Percentiles rank a stretch among this genome's conserved stretches.
Conservation (phyloP, 306 rosid genomes). For the Malus sieversii region DNA sequence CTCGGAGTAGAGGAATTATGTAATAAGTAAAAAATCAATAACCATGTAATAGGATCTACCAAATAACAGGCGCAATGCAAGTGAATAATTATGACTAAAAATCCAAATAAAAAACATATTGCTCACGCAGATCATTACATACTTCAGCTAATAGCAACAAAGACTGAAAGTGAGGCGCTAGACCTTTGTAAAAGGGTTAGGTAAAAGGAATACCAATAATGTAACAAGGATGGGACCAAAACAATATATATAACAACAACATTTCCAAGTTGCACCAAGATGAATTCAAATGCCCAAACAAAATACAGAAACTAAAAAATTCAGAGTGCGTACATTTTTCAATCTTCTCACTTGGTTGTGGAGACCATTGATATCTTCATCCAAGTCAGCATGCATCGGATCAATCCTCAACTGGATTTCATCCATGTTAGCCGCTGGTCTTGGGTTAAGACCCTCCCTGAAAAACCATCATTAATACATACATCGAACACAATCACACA, state of each 20-base stretch:
- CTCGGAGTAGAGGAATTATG: neutral
- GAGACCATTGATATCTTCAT: slow-evolving; percentile 76
- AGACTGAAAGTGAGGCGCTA: neutral
- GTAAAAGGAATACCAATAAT: neutral
- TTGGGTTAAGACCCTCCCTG: slow-evolving; percentile 84
- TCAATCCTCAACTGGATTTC: slow-evolving; percentile 89
- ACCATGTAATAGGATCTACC: neutral
- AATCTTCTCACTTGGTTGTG: slow-evolving; percentile 72
- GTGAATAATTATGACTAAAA: neutral
- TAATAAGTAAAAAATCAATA: neutral
- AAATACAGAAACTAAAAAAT: neutral
- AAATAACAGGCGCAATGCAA: neutral
- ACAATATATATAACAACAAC: neutral
- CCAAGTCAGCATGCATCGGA: slow-evolving; percentile 63
- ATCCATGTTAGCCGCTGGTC: slow-evolving; percentile 53
- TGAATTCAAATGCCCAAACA: neutral
- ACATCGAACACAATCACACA: neutral
- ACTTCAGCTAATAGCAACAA: neutral
- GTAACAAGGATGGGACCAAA: neutral
- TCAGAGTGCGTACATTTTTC: slow-evolving; percentile 48
- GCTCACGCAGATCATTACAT: neutral
- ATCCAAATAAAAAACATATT: neutral
- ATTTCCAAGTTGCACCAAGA: neutral
- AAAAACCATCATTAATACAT: slow-evolving; percentile 1
- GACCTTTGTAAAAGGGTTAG: neutral